Evolutionary conservation across 176 grass and related monocot species (phyloP).

Genomic region (Eragrostis nindensis): DNA sequence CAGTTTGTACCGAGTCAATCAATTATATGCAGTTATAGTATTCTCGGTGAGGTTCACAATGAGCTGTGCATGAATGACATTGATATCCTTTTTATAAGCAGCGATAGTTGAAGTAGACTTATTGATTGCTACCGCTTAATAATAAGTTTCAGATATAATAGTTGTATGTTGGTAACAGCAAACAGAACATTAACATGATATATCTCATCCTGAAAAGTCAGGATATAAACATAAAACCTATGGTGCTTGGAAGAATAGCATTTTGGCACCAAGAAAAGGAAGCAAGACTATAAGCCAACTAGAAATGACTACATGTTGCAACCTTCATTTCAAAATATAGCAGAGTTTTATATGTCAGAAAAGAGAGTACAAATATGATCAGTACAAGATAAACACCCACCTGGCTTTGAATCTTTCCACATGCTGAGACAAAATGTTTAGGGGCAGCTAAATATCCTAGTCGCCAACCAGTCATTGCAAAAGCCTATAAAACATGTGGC

Average conservation of each 20-base stretch:
- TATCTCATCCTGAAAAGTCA: slow-evolving; percentile 15
- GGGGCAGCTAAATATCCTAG: slow-evolving; percentile 91
- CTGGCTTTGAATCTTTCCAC: slow-evolving; percentile 96
- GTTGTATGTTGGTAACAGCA: neutral
- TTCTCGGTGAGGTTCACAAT: neutral
- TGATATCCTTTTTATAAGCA: slow-evolving; percentile 11
- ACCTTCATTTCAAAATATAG: neutral
- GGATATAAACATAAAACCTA: slow-evolving; percentile 21
- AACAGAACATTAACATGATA: neutral
- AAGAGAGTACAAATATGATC: neutral
- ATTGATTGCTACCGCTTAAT: neutral
- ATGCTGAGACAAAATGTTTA: slow-evolving; percentile 78
- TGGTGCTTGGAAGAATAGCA: slow-evolving; percentile 2
- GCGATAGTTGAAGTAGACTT: neutral
- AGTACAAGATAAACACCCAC: slow-evolving; percentile 37
- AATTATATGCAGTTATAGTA: neutral
- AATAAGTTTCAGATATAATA: neutral
- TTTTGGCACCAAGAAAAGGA: neutral
- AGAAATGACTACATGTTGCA: slow-evolving; percentile 4
- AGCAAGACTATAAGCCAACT: neutral
- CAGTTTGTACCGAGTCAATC: slow-evolving; percentile 23
- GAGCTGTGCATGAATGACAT: slow-evolving; percentile 3
- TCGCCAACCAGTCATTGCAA: slow-evolving; percentile 98
- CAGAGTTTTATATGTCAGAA: neutral
- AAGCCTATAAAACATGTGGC: slow-evolving; percentile 56